Conservation (phyloP, 768 basidiomycete genomes). For the Suillus paluster region DNA sequence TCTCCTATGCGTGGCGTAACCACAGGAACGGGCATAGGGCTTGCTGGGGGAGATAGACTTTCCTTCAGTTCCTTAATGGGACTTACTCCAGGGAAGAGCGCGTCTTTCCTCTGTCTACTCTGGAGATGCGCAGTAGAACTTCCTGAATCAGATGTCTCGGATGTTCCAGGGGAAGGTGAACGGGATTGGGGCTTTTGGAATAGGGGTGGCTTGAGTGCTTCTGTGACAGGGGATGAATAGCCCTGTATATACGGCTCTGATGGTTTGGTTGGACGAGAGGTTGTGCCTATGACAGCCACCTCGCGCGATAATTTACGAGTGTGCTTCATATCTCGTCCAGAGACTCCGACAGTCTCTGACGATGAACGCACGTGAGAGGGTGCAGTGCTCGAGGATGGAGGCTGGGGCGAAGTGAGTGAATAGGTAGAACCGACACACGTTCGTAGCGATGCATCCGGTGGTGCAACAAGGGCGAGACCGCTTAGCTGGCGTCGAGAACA, state of each 20-base stretch:
- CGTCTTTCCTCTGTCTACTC: conserved; percentile 38
- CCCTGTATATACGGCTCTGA: conserved; percentile 31
- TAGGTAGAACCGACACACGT: conserved; percentile 58
- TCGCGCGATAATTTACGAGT: conserved; percentile 52
- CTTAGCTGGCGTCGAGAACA: conserved; percentile 42
- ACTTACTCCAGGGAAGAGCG: conserved; percentile 35
- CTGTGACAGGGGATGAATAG: conserved; percentile 31
- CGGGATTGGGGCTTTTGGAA: conserved; percentile 42
- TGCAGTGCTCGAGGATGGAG: conserved; percentile 11
- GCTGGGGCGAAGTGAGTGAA: conserved; percentile 50
- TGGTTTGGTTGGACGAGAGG: conserved; percentile 31
- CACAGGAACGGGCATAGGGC: conserved; percentile 30
- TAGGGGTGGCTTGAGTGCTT: conserved; percentile 40
- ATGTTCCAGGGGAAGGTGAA: conserved; percentile 34
- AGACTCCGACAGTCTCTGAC: conserved; percentile 46
- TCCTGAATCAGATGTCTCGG: conserved; percentile 38
- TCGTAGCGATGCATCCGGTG: conserved; percentile 65
- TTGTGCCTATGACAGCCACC: conserved; percentile 57
- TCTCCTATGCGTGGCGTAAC: conserved; percentile 68
- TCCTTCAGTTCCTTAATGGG: conserved; percentile 32
- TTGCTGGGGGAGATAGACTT: conserved; percentile 9
- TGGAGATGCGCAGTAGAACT: conserved; percentile 25
- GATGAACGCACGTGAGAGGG: conserved; percentile 49
- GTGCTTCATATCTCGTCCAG: conserved; percentile 39
- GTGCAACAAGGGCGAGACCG: conserved; percentile 71